These are phyloP conservation scores for Phalaenopsis aphrodite DNA, from an alignment of 106 monocot genomes.

Conservation along the genomic window DNA sequence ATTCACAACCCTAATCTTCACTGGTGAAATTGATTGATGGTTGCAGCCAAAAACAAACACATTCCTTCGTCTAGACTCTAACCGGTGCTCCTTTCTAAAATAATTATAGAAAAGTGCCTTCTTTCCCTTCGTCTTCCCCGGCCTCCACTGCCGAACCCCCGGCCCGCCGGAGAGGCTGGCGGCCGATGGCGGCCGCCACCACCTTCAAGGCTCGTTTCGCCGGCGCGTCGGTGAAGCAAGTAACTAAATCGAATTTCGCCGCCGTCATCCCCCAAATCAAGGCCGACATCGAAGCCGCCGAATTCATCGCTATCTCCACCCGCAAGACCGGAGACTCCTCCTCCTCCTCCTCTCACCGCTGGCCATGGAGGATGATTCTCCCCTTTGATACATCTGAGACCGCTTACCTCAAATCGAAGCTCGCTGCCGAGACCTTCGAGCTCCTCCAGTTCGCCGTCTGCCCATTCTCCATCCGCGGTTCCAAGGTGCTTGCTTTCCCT, in stretches of 20 bases:
- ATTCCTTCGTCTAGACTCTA: too few species aligned
- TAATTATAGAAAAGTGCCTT: too few species aligned
- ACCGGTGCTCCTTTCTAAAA: too few species aligned
- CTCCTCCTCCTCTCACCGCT: slow-evolving; percentile 20
- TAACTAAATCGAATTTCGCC: slow-evolving; percentile 68
- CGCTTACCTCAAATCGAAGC: slow-evolving; percentile 81
- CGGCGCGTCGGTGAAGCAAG: slow-evolving; percentile 18
- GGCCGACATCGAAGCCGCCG: slow-evolving; percentile 41
- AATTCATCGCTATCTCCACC: slow-evolving; percentile 70
- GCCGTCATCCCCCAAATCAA: slow-evolving; percentile 36
- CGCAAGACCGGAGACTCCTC: slow-evolving; percentile 56
- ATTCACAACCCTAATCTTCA: too few species aligned
- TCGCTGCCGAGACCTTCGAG: slow-evolving; percentile 78
- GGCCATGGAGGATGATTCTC: slow-evolving; percentile 45
- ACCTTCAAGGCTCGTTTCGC: background rate
- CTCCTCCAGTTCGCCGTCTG: slow-evolving; percentile 77
- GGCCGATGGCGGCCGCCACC: background rate
- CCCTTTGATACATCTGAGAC: slow-evolving; percentile 65
- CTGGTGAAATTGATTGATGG: too few species aligned
- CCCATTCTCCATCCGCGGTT: slow-evolving; percentile 57
- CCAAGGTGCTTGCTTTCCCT: slow-evolving; percentile 58
- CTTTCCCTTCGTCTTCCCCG: too few species aligned
- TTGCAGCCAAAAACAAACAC: too few species aligned
- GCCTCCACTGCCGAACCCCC: too few species aligned
- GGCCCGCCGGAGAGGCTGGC: background rate